These are phyloP conservation scores for Emericellopsis atlantica DNA, from an alignment of 2,329 filamentous ascomycete genomes.

Conservation along the genomic window DNA sequence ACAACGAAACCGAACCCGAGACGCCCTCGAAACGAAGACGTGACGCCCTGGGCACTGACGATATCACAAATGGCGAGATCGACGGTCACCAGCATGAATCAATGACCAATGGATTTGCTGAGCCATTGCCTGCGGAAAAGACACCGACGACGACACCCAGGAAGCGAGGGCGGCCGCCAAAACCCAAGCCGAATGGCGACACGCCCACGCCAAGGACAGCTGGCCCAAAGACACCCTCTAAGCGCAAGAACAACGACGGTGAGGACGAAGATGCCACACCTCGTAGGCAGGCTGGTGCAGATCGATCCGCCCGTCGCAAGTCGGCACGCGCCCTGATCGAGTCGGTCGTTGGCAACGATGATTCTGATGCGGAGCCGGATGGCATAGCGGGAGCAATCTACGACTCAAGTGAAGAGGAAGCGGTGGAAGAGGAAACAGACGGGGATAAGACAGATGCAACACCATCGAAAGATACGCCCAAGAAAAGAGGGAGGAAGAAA, in stretches of 20 bases:
- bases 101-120: conserved; percentile 3
- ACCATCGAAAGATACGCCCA: conserved; percentile 26
- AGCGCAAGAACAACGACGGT: conserved; percentile 11
- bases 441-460: conserved; percentile 18
- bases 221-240: conserved; percentile 25
- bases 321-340: conserved; percentile 68
- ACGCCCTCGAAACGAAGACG: conserved; percentile 18
- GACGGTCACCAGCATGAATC: neutral
- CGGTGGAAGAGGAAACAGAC: conserved; percentile 14
- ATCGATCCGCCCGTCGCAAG: conserved; percentile 78
- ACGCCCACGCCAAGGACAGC: conserved; percentile 24
- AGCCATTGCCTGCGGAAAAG: conserved; percentile 8
- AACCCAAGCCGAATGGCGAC: conserved; percentile 11
- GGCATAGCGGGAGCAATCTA: conserved; percentile 59
- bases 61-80: neutral
- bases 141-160: conserved; percentile 19
- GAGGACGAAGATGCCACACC: conserved; percentile 37
- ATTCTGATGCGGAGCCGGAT: conserved; percentile 60
- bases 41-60: conserved; percentile 4
- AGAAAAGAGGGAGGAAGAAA: conserved; percentile 12
- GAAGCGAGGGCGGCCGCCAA: conserved; percentile 18
- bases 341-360: conserved; percentile 48
- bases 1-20: conserved; percentile 1
- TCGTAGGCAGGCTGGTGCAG: conserved; percentile 51
- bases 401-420: conserved; percentile 39